Evolutionary conservation across 1,284 basidiomycete genomes (phyloP).

Genomic region (Ustilago bromivora): DNA sequence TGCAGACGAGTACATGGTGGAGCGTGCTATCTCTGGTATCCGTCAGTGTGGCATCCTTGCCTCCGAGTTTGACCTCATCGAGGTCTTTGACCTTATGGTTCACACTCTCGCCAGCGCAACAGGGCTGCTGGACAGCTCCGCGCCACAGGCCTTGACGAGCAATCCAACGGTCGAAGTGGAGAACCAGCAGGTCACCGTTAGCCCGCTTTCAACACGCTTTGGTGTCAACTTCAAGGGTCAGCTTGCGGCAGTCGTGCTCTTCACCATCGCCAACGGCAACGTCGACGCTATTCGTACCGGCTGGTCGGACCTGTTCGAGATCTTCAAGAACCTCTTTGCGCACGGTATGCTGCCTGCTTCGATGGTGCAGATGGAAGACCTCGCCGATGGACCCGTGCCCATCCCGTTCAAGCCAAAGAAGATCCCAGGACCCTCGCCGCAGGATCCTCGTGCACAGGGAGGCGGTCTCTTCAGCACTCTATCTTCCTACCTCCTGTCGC

Average conservation of each 20-base stretch:
- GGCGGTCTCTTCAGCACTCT: constrained; percentile 91
- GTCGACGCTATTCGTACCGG: constrained; percentile 93
- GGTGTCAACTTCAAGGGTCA: constrained; percentile 96
- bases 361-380: constrained; percentile 97
- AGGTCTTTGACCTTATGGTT: constrained; percentile 97
- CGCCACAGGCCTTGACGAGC: constrained; percentile 73
- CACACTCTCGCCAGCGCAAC: constrained; percentile 76
- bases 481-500: constrained; percentile 96
- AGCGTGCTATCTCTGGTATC: constrained; percentile 93
- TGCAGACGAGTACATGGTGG: constrained; percentile 95
- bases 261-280: constrained; percentile 97
- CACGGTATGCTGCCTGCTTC: constrained; percentile 83
- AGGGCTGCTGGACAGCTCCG: constrained; percentile 54
- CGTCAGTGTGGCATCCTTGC: constrained; percentile 95
- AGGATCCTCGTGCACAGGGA: constrained; percentile 80
- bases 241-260: constrained; percentile 94
- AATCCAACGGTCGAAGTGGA: constrained; percentile 95
- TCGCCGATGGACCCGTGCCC: constrained; percentile 70
- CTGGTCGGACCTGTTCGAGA: constrained; percentile 92
- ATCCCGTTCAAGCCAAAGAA: constrained; percentile 62
- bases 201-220: constrained; percentile 90
- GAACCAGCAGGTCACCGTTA: constrained; percentile 87
- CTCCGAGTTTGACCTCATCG: constrained; percentile 85
- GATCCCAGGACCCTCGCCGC: constrained; percentile 86
- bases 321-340: constrained; percentile 95